phyloP scores from a whole-genome alignment of 352 stramenopile genomes.

The Phytophthora crassamura region DNA sequence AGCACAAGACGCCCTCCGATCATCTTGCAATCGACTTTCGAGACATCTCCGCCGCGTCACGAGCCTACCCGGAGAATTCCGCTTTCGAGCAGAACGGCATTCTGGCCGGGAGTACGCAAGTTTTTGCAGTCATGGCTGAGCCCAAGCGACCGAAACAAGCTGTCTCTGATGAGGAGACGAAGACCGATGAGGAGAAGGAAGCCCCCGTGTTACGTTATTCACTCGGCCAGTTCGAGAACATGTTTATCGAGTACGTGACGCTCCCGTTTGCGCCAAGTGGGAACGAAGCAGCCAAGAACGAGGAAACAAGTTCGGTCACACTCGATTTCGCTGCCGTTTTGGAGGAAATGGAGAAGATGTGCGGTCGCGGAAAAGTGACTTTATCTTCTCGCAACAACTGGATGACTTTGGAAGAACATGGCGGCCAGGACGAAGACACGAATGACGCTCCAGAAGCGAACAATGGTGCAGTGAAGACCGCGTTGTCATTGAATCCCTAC shows the following conservation, averaged over 20 bases:
- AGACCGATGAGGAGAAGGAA: not conserved
- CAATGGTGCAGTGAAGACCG: not conserved
- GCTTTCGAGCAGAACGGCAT: slow-evolving; percentile 60
- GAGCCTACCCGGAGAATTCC: slow-evolving; percentile 46
- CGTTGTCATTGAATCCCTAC: slow-evolving; percentile 57
- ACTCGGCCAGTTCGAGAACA: slow-evolving; percentile 25
- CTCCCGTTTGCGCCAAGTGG: slow-evolving; percentile 41
- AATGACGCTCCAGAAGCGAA: not conserved
- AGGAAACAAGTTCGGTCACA: not conserved
- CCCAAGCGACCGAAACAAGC: slow-evolving; percentile 9
- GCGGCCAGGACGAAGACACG: not conserved
- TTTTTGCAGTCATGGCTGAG: slow-evolving; percentile 47
- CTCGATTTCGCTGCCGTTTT: slow-evolving; percentile 60
- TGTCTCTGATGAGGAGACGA: slow-evolving; percentile 3
- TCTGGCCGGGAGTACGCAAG: slow-evolving; percentile 40
- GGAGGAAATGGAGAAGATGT: slow-evolving; percentile 64
- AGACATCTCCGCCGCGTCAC: slow-evolving; percentile 51
- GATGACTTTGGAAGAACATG: slow-evolving; percentile 10
- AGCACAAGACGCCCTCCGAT: slow-evolving; percentile 53
- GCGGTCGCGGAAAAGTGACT: slow-evolving; percentile 43
- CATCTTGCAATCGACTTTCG: slow-evolving; percentile 58
- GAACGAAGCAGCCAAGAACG: slow-evolving; percentile 28
- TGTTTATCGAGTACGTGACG: slow-evolving; percentile 60
- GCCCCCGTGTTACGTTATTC: slow-evolving; percentile 6
- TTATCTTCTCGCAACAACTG: slow-evolving; percentile 50